Evolutionary conservation across 306 rosid species (phyloP).

Genomic region (Cajanus cajan): DNA sequence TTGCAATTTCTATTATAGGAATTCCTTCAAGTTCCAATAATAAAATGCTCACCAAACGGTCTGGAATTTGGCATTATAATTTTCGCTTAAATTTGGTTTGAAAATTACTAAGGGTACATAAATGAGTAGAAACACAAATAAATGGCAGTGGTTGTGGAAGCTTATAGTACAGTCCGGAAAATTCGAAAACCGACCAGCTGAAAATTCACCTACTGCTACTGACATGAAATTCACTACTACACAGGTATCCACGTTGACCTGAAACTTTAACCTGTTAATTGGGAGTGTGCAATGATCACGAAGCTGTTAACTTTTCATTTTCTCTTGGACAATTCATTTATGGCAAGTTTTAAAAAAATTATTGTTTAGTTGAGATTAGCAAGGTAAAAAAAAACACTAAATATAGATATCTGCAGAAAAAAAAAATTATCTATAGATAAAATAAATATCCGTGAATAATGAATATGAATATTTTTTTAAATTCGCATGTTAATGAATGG

Average conservation of each 20-base stretch:
- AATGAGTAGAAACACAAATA: neutral
- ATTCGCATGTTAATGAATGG: too few species aligned
- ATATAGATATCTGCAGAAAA: too few species aligned
- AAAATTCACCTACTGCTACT: neutral
- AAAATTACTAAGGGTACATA: neutral
- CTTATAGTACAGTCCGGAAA: neutral
- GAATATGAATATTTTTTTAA: too few species aligned
- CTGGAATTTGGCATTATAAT: constrained; percentile 5
- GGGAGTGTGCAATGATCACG: neutral
- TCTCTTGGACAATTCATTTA: neutral
- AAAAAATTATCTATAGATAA: too few species aligned
- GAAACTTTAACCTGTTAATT: neutral
- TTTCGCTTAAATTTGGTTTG: neutral
- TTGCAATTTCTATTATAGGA: neutral
- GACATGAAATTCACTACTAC: neutral
- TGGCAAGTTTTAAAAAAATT: neutral
- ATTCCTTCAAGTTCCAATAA: constrained; percentile 5
- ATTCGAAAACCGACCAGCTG: neutral
- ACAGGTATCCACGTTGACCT: neutral
- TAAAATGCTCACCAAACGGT: constrained; percentile 26
- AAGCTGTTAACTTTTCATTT: neutral
- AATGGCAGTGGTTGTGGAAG: constrained; percentile 12
- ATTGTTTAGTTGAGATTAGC: neutral
- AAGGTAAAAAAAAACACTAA: too few species aligned
- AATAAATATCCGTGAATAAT: too few species aligned